Percentiles rank a stretch among this genome's conserved stretches.
Conservation (phyloP, 2,329 filamentous ascomycete species). For the Fusarium protoensiforme region DNA sequence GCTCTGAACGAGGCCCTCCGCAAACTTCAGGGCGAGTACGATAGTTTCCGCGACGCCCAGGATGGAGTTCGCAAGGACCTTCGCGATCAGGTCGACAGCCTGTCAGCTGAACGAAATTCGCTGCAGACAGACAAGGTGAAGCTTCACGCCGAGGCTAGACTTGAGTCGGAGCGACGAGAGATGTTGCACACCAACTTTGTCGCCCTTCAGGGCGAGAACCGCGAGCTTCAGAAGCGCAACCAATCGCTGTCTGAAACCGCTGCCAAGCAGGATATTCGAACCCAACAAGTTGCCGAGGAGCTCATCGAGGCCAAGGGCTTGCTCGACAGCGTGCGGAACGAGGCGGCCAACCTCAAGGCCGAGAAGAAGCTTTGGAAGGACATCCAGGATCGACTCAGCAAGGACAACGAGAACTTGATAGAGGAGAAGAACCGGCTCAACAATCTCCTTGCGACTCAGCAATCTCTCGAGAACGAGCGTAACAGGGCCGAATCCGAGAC, state of each 20-base stretch:
- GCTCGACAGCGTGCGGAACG: constrained; percentile 87
- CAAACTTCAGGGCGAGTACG: constrained; percentile 90
- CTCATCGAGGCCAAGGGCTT: constrained; percentile 86
- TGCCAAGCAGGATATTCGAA: constrained; percentile 89
- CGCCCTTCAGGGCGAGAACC: constrained; percentile 85
- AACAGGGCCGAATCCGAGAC: constrained; percentile 86
- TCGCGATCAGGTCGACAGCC: constrained; percentile 83
- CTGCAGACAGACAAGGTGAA: constrained; percentile 86
- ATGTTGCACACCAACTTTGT: constrained; percentile 90
- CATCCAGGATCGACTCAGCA: constrained; percentile 87
- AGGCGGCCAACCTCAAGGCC: constrained; percentile 91
- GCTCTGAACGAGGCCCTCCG: constrained; percentile 81
- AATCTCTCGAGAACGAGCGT: constrained; percentile 91
- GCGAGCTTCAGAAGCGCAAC: constrained; percentile 85
- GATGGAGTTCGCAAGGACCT: constrained; percentile 83
- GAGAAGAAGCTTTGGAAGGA: constrained; percentile 96
- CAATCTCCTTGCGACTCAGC: constrained; percentile 82
- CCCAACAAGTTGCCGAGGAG: constrained; percentile 93
- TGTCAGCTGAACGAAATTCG: constrained; percentile 84
- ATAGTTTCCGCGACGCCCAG: constrained; percentile 88
- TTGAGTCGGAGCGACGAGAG: constrained; percentile 85
- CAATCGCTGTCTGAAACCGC: constrained; percentile 82
- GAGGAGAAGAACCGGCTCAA: constrained; percentile 89
- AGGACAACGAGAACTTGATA: constrained; percentile 86
- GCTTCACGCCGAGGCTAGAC: constrained; percentile 81